Conservation (phyloP, 352 stramenopile species). For the Globisporangium viniferum region DNA sequence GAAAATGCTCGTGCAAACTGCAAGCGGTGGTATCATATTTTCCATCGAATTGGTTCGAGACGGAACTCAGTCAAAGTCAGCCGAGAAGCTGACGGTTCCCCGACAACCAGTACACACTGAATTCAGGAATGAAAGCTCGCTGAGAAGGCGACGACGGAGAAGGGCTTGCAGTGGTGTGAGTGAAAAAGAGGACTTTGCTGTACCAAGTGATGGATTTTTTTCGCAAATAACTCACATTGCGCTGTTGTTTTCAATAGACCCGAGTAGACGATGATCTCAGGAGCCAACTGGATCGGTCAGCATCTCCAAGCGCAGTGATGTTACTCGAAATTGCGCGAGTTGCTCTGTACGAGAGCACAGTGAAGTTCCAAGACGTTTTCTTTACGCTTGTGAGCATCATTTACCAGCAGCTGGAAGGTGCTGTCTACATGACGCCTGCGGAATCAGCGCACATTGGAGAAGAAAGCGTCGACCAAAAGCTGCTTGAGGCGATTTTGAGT, state of each 20-base stretch:
- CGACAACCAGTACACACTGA: not conserved
- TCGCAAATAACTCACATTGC: not conserved
- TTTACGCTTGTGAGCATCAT: conserved; percentile 37
- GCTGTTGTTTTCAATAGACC: not conserved
- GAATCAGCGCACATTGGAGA: not conserved
- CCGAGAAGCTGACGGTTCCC: not conserved
- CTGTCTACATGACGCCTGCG: not conserved
- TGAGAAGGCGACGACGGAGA: not conserved
- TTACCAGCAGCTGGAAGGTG: conserved; percentile 24
- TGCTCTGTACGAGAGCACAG: conserved; percentile 2
- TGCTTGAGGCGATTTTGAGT: conserved; percentile 28
- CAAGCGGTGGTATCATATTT: conserved; percentile 12
- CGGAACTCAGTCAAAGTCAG: not conserved
- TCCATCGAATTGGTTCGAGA: conserved; percentile 14
- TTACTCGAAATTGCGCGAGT: conserved; percentile 12
- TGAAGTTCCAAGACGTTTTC: conserved; percentile 15
- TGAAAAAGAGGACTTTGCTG: not conserved
- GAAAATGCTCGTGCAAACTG: conserved; percentile 19
- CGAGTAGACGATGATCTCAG: conserved; percentile 9
- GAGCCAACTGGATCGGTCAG: not conserved
- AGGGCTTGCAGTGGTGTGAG: not conserved
- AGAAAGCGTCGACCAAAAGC: conserved; percentile 2
- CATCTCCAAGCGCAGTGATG: not conserved
- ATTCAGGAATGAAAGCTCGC: not conserved
- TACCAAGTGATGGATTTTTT: not conserved